These are phyloP conservation scores for Paraconiothyrium sp. DNA, from an alignment of 2,329 filamentous ascomycete genomes.

Conservation along the genomic window DNA sequence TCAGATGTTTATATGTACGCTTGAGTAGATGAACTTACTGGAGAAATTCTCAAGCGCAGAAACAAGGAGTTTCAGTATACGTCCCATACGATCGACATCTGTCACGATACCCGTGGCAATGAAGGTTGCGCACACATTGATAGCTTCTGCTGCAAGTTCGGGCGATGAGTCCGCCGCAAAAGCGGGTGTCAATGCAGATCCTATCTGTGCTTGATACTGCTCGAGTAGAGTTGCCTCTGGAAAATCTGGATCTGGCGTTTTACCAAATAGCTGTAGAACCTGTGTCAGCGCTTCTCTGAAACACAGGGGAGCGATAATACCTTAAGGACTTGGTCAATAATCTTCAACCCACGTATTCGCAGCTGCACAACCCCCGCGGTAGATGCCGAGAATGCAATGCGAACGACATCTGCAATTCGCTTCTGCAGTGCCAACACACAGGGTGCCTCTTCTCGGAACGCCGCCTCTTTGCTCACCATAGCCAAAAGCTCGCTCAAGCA, in stretches of 20 bases:
- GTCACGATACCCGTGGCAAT: conserved; percentile 97
- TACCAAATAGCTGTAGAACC: conserved; percentile 78
- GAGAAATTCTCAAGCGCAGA: conserved; percentile 93
- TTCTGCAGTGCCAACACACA: conserved; percentile 82
- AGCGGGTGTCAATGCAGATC: conserved; percentile 92
- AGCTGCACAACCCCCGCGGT: conserved; percentile 92
- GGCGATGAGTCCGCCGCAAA: conserved; percentile 96
- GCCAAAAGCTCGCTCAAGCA: conserved; percentile 84
- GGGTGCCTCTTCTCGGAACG: conserved; percentile 78
- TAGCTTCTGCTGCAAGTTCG: conserved; percentile 92
- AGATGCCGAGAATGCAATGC: conserved; percentile 96
- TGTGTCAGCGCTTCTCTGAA: neutral
- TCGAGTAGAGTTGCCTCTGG: conserved; percentile 96
- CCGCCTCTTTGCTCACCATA: conserved; percentile 80
- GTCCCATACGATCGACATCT: conserved; percentile 97
- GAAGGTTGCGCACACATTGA: conserved; percentile 98
- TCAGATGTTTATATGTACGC: conserved; percentile 11
- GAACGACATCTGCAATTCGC: conserved; percentile 88
- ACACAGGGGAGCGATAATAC: conserved; percentile 38
- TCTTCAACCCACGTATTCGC: conserved; percentile 88
- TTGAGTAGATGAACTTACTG: conserved; percentile 52
- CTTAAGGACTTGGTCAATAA: conserved; percentile 91
- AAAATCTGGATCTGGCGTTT: conserved; percentile 94
- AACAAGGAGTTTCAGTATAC: conserved; percentile 93
- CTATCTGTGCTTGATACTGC: conserved; percentile 98